phyloP scores from a whole-genome alignment of 2,329 filamentous ascomycete species.

The Hypoxylon sp. region DNA sequence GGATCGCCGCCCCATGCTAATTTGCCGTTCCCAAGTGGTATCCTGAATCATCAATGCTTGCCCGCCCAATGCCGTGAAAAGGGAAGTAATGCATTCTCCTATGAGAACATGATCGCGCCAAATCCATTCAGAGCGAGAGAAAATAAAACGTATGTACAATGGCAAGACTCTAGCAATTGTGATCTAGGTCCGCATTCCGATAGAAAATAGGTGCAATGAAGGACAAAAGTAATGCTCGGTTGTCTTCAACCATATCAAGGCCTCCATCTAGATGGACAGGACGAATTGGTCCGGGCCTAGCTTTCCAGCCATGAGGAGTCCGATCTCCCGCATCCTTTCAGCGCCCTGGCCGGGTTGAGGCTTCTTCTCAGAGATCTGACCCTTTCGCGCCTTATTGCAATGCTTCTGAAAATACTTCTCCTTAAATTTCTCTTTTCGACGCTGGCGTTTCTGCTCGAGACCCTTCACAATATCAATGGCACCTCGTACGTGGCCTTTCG shows the following conservation, averaged over 20 bases:
- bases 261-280: conserved; percentile 72
- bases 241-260: conserved; percentile 15
- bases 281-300: conserved; percentile 80
- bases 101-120: conserved; percentile 34
- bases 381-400: conserved; percentile 84
- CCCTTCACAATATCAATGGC: conserved; percentile 98
- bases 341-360: conserved; percentile 87
- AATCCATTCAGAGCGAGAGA: conserved; percentile 40
- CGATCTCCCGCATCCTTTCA: conserved; percentile 93
- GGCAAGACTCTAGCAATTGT: conserved; percentile 22
- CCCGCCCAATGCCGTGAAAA: conserved; percentile 44
- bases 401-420: conserved; percentile 84
- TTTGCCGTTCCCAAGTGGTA: conserved; percentile 49
- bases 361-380: conserved; percentile 71
- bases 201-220: conserved; percentile 42
- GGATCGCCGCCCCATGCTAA: conserved; percentile 51
- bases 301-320: conserved; percentile 88
- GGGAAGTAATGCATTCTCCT: conserved; percentile 36
- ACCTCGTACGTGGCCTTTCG: conserved; percentile 81
- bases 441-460: conserved; percentile 91
- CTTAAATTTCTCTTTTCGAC: conserved; percentile 87
- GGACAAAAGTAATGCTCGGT: conserved; percentile 31
- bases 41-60: conserved; percentile 47
- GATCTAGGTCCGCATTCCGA: conserved; percentile 16
- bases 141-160: conserved; percentile 48